These are phyloP conservation scores for Agarophyton chilense DNA, from an alignment of 23 red algal species.

Conservation along the genomic window DNA sequence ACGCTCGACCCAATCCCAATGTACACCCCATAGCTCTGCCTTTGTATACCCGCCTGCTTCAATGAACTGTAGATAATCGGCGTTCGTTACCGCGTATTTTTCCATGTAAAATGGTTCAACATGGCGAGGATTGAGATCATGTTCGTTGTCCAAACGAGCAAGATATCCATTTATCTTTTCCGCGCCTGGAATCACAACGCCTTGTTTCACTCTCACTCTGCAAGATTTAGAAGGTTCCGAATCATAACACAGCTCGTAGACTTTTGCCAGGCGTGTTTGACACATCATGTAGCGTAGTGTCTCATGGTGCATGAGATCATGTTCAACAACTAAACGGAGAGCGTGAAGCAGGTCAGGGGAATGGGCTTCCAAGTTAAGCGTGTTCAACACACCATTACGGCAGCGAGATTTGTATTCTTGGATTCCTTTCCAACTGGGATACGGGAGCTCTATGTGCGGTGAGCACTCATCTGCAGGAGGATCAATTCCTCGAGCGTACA, in stretches of 20 bases:
- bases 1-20: conserved; percentile 57
- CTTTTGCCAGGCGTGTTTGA: conserved; percentile 22
- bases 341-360: not conserved
- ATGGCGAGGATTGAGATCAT: conserved; percentile 15
- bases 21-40: conserved; percentile 45
- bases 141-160: conserved; percentile 81
- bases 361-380: not conserved
- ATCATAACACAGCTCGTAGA: not conserved
- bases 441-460: conserved; percentile 28
- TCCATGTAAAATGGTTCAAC: conserved; percentile 50
- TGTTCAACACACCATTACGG: not conserved
- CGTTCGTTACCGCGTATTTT: conserved; percentile 79
- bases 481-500: conserved; percentile 92
- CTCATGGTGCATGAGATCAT: conserved; percentile 96
- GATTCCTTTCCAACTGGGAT: conserved; percentile 48
- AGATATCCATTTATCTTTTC: not conserved
- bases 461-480: conserved; percentile 90
- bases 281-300: conserved; percentile 93
- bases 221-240: not conserved
- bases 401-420: conserved; percentile 53
- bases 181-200: conserved; percentile 7
- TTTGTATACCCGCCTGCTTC: conserved; percentile 82
- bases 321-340: conserved; percentile 68
- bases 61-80: conserved; percentile 73
- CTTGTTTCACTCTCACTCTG: conserved; percentile 10